A percentile compares a stretch with the other conserved stretches of the same genome.
These are phyloP conservation scores for Microsporum canis DNA, from an alignment of 2,329 filamentous ascomycete species.

Conservation along the genomic window DNA sequence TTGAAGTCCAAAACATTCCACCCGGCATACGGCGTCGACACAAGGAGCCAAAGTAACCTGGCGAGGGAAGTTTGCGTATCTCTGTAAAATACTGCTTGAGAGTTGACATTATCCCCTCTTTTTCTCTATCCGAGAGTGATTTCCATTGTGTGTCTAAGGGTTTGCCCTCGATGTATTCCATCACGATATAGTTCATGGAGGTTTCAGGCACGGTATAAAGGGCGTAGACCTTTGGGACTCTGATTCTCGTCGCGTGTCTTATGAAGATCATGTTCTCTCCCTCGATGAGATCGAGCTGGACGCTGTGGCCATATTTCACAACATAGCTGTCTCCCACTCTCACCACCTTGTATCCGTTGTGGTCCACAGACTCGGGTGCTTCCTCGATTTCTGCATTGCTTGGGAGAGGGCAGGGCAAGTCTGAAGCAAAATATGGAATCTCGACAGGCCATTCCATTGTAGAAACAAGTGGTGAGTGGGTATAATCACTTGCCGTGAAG, in stretches of 20 bases:
- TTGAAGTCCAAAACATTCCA: constrained; percentile 21
- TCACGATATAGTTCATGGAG: constrained; percentile 21
- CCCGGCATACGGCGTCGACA: constrained; percentile 18
- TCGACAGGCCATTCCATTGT: constrained; percentile 8
- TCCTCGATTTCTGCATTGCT: constrained; percentile 17
- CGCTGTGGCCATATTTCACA: constrained; percentile 19
- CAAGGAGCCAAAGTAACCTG: constrained; percentile 21
- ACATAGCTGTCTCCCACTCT: constrained; percentile 16
- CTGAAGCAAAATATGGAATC: constrained; percentile 16
- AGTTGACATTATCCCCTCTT: constrained; percentile 16
- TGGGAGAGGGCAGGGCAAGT: constrained; percentile 17
- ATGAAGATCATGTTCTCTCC: constrained; percentile 27
- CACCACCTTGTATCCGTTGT: constrained; percentile 17
- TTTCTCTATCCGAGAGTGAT: constrained; percentile 16
- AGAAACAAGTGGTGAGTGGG: too few relatives aligned
- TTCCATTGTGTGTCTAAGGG: constrained; percentile 18
- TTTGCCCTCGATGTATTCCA: constrained; percentile 23
- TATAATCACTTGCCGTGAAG: too few relatives aligned
- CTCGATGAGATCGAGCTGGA: constrained; percentile 20
- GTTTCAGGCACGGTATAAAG: constrained; percentile 19
- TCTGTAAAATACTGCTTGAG: constrained; percentile 17
- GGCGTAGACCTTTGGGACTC: constrained; percentile 24
- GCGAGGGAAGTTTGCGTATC: constrained; percentile 20
- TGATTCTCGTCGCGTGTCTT: constrained; percentile 17
- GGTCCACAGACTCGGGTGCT: constrained; percentile 11